Percentiles rank a stretch among this genome's conserved stretches.
These are phyloP conservation scores for Penicillium bialowiezense DNA, from an alignment of 495 filamentous ascomycete genomes.

Conservation along the genomic window DNA sequence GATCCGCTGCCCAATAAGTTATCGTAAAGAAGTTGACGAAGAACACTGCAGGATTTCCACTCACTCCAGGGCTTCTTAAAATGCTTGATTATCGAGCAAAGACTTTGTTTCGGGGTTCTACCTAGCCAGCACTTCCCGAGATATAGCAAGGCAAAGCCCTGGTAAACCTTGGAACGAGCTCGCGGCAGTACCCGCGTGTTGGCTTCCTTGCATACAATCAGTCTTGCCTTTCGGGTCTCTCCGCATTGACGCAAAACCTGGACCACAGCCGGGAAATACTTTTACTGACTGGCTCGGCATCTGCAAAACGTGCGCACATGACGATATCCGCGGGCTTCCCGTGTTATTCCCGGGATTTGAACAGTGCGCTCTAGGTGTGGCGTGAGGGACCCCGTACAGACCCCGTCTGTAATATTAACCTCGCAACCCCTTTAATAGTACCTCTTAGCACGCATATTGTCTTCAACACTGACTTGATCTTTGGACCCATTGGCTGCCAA, in stretches of 20 bases:
- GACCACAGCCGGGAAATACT: conserved; percentile 7
- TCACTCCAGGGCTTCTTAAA: too few relatives aligned
- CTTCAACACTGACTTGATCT: background rate
- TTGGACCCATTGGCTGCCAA: background rate
- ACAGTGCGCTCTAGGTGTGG: background rate
- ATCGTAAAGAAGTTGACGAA: too few relatives aligned
- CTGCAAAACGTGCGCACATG: conserved; percentile 8
- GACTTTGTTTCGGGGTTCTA: background rate
- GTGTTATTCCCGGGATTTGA: conserved; percentile 4
- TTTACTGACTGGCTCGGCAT: conserved; percentile 1
- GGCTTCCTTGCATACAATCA: conserved; percentile 1
- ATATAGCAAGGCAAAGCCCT: background rate
- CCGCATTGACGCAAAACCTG: conserved; percentile 1
- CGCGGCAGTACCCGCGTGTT: conserved; percentile 13
- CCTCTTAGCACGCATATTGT: background rate
- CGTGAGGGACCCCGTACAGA: background rate
- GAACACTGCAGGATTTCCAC: too few relatives aligned
- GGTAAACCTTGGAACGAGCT: conserved; percentile 2
- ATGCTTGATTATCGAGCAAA: too few relatives aligned
- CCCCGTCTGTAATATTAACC: background rate
- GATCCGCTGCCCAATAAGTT: too few relatives aligned
- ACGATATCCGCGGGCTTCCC: conserved; percentile 10
- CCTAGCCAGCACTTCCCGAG: background rate
- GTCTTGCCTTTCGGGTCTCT: background rate
- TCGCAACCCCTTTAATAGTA: background rate